Evolutionary conservation across 2,329 filamentous ascomycete genomes (phyloP), one percentile per base, ranked within the genome.

Genomic region (Cercospora sesami): DNA sequence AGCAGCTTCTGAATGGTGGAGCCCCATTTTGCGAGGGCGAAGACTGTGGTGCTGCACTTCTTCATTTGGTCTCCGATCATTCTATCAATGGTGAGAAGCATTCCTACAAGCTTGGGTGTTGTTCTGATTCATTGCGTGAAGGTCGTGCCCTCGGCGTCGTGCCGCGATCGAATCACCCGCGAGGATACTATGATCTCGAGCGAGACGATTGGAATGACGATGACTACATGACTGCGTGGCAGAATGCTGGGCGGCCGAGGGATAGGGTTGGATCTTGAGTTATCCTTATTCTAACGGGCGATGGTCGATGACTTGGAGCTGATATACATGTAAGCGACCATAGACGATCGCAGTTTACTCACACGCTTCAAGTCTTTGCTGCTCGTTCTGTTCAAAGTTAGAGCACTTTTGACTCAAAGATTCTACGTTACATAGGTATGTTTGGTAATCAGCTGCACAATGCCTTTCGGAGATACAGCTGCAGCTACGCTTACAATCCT

Each of bases 151-250:
- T 55, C 6, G 48, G 48, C 23, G 48, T 55, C 7, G 48, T 55
- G 21, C 48, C 48, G 1, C 36, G 62, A 12, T 57, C 48, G 21
- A 21, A 45, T 14, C 57, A 64, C 33, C 21, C 23, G n/a, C 31
- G 62, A 45, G 62, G 62, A 53, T 64, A 64, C 16, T 42, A 57
- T 39, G 62, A 64, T 5, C 31, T 39, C 12, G 48, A 64, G 31
- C 62, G 42, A 26, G 62, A 64, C 42, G 62, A 64, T 21, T 64
- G 51, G 51, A 64, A 64, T 16, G 62, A 64, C 12, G 62, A 64
- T 16, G 62, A 64, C 23, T 58, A 57, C n/a, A 53, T 64, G 30
- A 64, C 51, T 28, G 62, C 33, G 42, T 58, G 62, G 62, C 62
- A 64, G 51, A 31, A 64, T 42, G 57, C 30, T 16, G 62, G 48